A percentile compares a stretch with the other conserved stretches of the same genome.
Conservation (phyloP, 2,329 filamentous ascomycete species). For the Calonectria leucothoes region DNA sequence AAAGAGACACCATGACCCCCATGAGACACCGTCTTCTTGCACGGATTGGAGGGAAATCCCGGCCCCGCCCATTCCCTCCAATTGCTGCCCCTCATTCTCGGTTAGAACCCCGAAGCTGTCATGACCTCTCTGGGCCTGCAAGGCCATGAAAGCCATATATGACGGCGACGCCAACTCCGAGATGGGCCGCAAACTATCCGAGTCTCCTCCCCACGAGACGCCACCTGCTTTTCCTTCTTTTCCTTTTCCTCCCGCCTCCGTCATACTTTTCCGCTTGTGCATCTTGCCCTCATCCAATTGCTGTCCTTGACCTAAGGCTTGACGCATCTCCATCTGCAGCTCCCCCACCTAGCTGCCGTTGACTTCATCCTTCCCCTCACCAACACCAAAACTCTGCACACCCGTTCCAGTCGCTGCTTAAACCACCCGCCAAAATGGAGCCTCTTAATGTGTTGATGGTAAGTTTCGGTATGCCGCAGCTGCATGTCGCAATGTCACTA, state of each 20-base stretch:
- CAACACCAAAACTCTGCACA: background rate
- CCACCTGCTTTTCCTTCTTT: constrained; percentile 3
- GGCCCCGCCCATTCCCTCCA: constrained; percentile 42
- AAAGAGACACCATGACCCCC: constrained; percentile 32
- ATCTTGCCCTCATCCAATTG: background rate
- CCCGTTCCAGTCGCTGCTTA: background rate
- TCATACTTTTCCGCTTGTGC: constrained; percentile 1
- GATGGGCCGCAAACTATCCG: constrained; percentile 14
- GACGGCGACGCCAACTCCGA: constrained; percentile 17
- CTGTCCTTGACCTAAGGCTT: background rate
- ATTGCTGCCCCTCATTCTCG: constrained; percentile 39
- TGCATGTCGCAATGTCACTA: background rate
- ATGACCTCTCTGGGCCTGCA: constrained; percentile 16
- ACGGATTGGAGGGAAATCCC: constrained; percentile 37
- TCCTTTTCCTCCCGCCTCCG: background rate
- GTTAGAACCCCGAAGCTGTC: constrained; percentile 39
- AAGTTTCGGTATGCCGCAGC: constrained; percentile 34
- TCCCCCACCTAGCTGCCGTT: constrained; percentile 28
- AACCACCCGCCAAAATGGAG: constrained; percentile 55
- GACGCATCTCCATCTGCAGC: constrained; percentile 23
- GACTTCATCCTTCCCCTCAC: constrained; percentile 1
- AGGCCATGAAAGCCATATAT: constrained; percentile 23
- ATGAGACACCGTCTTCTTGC: constrained; percentile 10
- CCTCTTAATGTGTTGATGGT: constrained; percentile 78
- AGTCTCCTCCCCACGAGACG: background rate